phyloP scores from a whole-genome alignment of 371 early-diverging fungal species.

The Umbelopsis sp. region DNA sequence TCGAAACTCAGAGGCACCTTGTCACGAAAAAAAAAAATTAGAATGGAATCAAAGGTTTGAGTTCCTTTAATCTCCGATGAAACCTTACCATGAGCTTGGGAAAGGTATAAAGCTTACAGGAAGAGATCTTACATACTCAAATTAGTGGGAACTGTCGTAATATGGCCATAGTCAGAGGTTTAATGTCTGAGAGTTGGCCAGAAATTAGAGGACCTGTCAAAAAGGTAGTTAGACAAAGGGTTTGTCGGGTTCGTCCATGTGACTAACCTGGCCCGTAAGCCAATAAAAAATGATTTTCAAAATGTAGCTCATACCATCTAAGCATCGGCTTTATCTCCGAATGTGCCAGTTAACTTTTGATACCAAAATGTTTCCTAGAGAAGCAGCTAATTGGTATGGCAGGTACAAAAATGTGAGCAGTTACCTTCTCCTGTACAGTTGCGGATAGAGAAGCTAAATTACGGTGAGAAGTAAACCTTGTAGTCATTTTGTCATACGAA shows the following conservation, averaged over 20 bases:
- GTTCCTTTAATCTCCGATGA: slow-evolving; percentile 15
- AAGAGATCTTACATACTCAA: not conserved
- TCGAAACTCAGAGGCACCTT: not conserved
- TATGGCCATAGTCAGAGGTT: no score
- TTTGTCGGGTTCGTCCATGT: not conserved
- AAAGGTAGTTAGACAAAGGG: not conserved
- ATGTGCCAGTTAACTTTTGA: not conserved
- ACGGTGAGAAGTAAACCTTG: not conserved
- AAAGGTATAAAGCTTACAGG: not conserved
- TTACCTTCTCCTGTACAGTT: no score
- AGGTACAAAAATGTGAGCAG: not conserved
- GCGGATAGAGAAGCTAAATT: not conserved
- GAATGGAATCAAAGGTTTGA: not conserved
- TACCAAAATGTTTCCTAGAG: not conserved
- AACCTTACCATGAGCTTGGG: not conserved
- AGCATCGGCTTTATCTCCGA: slow-evolving; percentile 9
- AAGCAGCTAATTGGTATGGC: not conserved
- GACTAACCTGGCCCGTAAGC: not conserved
- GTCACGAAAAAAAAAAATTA: slow-evolving; percentile 6
- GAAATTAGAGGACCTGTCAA: not conserved
- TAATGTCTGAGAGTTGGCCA: no score
- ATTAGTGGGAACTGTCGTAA: no score
- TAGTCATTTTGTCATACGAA: no score
- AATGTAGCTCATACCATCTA: not conserved
- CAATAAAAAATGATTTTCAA: slow-evolving; percentile 17